Percentiles rank a stretch among this genome's conserved stretches.
Evolutionary conservation across 1,284 basidiomycete genomes (phyloP).

Genomic region (Tilletia walkeri): DNA sequence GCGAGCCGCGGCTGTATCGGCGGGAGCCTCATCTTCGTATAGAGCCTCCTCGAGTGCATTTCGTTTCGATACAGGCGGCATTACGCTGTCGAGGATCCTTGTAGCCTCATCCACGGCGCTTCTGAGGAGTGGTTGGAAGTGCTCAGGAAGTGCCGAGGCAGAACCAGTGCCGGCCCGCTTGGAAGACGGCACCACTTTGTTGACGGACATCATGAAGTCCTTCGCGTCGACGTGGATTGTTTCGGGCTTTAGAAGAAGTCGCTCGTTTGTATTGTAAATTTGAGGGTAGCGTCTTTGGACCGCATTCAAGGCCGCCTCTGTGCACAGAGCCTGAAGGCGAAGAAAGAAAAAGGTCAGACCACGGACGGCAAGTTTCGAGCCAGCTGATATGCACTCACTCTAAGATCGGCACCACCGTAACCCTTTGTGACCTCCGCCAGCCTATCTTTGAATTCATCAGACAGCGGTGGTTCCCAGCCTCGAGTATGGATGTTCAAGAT

Average conservation of each 20-base stretch:
- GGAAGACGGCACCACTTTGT: conserved; percentile 84
- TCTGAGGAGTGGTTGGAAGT: conserved; percentile 78
- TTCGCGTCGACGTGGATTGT: conserved; percentile 80
- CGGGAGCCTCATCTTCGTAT: conserved; percentile 62
- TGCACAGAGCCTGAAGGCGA: conserved; percentile 56
- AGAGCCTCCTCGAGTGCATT: conserved; percentile 83
- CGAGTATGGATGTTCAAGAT: conserved; percentile 89
- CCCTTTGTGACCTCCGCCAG: conserved; percentile 91
- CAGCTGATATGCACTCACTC: conserved; percentile 63
- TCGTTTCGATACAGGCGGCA: conserved; percentile 56
- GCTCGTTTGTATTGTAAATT: conserved; percentile 88
- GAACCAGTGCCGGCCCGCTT: conserved; percentile 82
- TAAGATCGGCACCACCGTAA: conserved; percentile 92
- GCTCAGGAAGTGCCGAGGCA: conserved; percentile 78
- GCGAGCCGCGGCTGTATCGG: conserved; percentile 61
- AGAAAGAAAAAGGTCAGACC: conserved; percentile 14
- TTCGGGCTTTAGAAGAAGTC: conserved; percentile 79
- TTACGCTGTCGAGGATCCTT: conserved; percentile 62
- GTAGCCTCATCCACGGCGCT: conserved; percentile 72
- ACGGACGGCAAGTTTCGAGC: no score
- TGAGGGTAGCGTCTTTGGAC: conserved; percentile 95
- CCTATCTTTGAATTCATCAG: conserved; percentile 65
- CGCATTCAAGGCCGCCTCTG: conserved; percentile 93
- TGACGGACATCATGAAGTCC: conserved; percentile 97
- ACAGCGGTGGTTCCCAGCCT: conserved; percentile 83